Evolutionary conservation across 1,139 yeast species (phyloP).

Genomic region (Kodamaea suecica): DNA sequence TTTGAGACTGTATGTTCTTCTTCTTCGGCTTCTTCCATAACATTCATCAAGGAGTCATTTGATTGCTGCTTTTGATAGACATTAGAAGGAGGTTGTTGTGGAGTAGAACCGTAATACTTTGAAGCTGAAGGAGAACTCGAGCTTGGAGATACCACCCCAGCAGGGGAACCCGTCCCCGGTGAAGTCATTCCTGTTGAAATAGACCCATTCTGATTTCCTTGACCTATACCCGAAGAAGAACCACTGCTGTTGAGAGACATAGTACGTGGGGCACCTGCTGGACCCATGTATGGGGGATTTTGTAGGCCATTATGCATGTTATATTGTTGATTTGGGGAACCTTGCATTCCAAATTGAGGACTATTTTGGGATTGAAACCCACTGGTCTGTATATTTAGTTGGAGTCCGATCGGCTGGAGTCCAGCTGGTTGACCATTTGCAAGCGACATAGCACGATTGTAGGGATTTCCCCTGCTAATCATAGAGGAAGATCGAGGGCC

Average conservation of each 20-base stretch:
- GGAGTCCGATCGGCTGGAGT: constrained; percentile 1
- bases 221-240: constrained; percentile 4
- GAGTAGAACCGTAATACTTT: constrained; percentile 3
- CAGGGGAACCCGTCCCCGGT: constrained; percentile 3
- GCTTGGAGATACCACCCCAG: constrained; percentile 6
- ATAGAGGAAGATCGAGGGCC: constrained; percentile 4
- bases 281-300: not conserved
- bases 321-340: not conserved
- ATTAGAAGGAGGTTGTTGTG: constrained; percentile 6
- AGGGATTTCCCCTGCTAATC: constrained; percentile 4
- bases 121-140: constrained; percentile 4
- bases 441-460: constrained; percentile 5
- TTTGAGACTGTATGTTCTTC: constrained; percentile 8
- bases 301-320: not conserved
- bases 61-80: constrained; percentile 20
- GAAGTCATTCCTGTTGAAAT: constrained; percentile 5
- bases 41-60: constrained; percentile 40
- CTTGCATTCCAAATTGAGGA: not conserved
- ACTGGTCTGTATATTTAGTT: not conserved
- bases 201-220: not conserved
- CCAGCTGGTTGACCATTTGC: constrained; percentile 3
- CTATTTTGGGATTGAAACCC: too few species aligned
- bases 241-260: constrained; percentile 8
- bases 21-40: constrained; percentile 43
- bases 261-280: constrained; percentile 2